Base-by-base conservation (phyloP, 148 eudicot genomes). In the Rhododendron molle region DNA sequence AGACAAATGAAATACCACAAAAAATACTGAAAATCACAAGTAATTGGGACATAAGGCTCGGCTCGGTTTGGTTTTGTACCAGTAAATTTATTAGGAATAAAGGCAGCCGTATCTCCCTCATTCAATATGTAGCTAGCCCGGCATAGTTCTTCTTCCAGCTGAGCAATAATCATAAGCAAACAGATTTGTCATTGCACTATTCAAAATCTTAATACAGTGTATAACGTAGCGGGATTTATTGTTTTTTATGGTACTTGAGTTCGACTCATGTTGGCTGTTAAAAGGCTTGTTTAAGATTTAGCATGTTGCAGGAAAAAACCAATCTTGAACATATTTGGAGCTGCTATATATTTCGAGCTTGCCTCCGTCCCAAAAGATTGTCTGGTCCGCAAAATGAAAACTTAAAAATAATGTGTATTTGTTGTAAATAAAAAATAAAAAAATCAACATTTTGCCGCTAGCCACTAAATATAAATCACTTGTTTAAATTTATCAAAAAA, bases 81-180 rank as follows among this genome's bases (percentile, higher is more conserved):
- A 78, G 90, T 95, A 80, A 93, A 91, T 91, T 93, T 92, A 58
- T 93, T 89, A 0, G 99, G 99, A 47, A 95, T 91, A 90, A 94
- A 96, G n/a, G 97, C 92, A 12, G 99, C 95, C 40, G 95, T 96
- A 90, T 95, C 96, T 85, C 99, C 97, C 88, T 96, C 99, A 77
- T 89, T 92, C 89, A 96, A 84, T 47, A 87, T 78, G 85, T 95
- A 95, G 76, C 92, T 90, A 43, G 93, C 97, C 88, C 91, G 91
- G 85, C 81, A 86, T 83, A 95, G 87, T 85, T 95, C 99, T 74
- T 96, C 98, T 86, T 93, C 94, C 90, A 94, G 81, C 99, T 96
- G 56, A 28, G 34, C 46, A 77, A 40, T 43, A 78, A 34, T 38
- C 58, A 38, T 43, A 91, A 43, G 32, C 8, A 85, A 23, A 46